Base-by-base conservation (phyloP, 2,329 filamentous ascomycete genomes). In the Aspergillus persii region DNA sequence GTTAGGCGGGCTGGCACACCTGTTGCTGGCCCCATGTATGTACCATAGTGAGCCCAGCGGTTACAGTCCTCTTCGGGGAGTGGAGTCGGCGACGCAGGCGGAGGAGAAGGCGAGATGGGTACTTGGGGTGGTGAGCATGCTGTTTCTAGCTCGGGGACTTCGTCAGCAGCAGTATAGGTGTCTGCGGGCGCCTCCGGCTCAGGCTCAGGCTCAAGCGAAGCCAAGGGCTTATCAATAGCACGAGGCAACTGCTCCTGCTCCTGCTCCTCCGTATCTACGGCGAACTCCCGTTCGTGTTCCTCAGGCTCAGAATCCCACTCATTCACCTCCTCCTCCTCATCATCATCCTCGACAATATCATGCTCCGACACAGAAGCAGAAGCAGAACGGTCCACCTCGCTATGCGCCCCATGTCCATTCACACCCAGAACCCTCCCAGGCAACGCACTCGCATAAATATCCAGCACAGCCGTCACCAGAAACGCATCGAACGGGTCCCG, bases 401-500 rank as follows among this genome's bases (percentile, higher is more conserved):
- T 41, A 1, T 41, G 12, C 4, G 12, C 12, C 15, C 36, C 36
- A 12, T n/a, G 4, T 41, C 36, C 12, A 12, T 41, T 12, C 15
- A 12, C 36, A 12, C n/a, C n/a, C 15, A 41, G 15, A 4, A 41
- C 36, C 15, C n/a, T 41, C 36, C 36, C 36, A 4, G 36, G 36
- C 4, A 41, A 41, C 5, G 36, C 36, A 41, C 36, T 41, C 36
- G 36, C 26, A 18, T 57, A 58, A 1, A 54, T 41, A 2, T 49
- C 50, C 30, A 50, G 15, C 31, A 58, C 31, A 6, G 53, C 41
- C 30, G 18, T 15, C 30, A 58, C 29, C 0, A 58, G 2, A n/a
- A 58, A 23, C 4, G 50, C 50, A 41, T 58, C 56, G 5, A 58
- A 58, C 8, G 31, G 30, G n/a, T 58, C 56, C 18, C 29, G 30